phyloP scores from a whole-genome alignment of 768 basidiomycete genomes.

The Pleurotus tuber-regium region DNA sequence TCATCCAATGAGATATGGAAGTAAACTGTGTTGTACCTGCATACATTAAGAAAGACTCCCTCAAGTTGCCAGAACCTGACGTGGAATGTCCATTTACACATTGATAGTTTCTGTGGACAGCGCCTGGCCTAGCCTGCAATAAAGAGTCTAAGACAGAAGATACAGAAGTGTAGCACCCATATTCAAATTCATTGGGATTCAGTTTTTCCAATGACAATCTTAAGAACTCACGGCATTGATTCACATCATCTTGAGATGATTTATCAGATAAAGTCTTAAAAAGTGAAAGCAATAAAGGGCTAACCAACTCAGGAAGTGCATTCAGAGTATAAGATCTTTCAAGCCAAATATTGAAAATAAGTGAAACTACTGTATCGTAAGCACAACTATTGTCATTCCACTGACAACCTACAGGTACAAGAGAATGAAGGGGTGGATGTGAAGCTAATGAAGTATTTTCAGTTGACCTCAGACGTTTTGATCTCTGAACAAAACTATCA shows the following conservation, averaged over 20 bases:
- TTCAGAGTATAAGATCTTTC: constrained; percentile 3
- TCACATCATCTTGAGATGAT: not conserved
- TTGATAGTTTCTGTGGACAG: not conserved
- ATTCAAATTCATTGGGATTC: not conserved
- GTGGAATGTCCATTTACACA: not conserved
- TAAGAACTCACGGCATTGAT: not conserved
- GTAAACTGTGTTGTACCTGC: too few relatives aligned
- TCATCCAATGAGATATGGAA: not conserved
- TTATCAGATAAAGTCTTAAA: not conserved
- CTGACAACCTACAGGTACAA: constrained; percentile 10
- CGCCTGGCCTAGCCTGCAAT: not conserved
- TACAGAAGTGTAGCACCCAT: not conserved
- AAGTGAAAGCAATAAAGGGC: not conserved
- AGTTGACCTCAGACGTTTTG: not conserved
- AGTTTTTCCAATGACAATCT: not conserved
- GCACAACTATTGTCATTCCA: constrained; percentile 29
- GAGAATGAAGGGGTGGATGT: not conserved
- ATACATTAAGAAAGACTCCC: too few relatives aligned
- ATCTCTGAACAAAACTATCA: not conserved
- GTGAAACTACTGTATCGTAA: constrained; percentile 26
- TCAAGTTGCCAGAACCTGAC: too few relatives aligned
- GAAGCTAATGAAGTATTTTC: not conserved
- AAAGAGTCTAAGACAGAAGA: not conserved
- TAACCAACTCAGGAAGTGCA: not conserved
- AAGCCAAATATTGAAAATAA: constrained; percentile 21